Evolutionary conservation across 305 asterid species (phyloP).

Genomic region (Rubia balearica): DNA sequence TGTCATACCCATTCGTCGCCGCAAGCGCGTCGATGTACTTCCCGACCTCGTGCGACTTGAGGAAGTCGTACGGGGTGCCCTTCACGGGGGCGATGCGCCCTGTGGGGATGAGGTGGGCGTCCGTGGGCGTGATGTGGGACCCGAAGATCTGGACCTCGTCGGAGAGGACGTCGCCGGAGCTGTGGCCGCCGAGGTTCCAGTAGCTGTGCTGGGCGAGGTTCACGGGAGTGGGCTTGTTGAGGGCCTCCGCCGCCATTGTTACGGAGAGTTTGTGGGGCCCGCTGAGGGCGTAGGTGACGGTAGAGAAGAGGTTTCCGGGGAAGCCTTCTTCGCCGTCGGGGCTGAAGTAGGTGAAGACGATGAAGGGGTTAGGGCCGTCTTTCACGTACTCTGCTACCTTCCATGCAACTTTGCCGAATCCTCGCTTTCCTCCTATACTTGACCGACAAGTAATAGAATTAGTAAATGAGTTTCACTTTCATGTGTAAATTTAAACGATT

Average conservation of each 20-base stretch:
- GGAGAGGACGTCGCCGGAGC: conserved; percentile 50
- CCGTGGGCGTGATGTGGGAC: conserved; percentile 50
- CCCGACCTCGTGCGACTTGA: conserved; percentile 32
- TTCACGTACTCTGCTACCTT: conserved; percentile 41
- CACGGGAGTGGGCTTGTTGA: conserved; percentile 61
- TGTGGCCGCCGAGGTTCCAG: conserved; percentile 82
- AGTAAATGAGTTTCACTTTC: no score
- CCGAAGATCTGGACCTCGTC: conserved; percentile 53
- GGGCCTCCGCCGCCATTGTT: conserved; percentile 47
- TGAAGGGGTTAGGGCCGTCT: conserved; percentile 33
- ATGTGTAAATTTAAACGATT: no score
- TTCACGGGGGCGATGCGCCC: conserved; percentile 35
- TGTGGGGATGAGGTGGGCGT: conserved; percentile 50
- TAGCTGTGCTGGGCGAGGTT: conserved; percentile 70
- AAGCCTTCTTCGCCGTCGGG: conserved; percentile 80
- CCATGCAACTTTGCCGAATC: conserved; percentile 66
- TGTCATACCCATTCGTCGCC: conserved; percentile 40
- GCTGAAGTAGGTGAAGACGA: conserved; percentile 53
- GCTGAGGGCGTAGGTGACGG: conserved; percentile 45
- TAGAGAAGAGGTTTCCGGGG: conserved; percentile 44
- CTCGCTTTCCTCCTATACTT: conserved; percentile 56
- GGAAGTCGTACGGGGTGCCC: conserved; percentile 57
- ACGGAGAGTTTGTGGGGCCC: conserved; percentile 36
- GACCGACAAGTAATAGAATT: neutral
- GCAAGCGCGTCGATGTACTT: conserved; percentile 46